Percentiles rank a stretch among this genome's conserved stretches.
Conservation (phyloP, 345 rosid species). For the Hibiscus trionum region DNA sequence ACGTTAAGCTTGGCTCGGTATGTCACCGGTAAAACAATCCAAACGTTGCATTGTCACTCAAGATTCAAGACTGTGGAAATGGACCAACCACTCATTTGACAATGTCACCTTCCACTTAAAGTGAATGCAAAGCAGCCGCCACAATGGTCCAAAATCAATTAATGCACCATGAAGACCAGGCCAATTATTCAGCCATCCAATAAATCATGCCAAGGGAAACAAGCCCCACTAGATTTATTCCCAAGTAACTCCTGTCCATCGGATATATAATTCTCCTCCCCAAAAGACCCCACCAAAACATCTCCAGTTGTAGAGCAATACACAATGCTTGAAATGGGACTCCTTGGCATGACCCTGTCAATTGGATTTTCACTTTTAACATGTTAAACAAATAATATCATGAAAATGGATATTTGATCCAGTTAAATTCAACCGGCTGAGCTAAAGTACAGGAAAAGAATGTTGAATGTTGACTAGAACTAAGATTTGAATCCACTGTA, state of each 20-base stretch:
- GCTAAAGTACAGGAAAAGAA: slow-evolving; percentile 1
- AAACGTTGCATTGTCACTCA: neutral
- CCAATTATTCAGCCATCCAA: neutral
- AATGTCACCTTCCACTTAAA: neutral
- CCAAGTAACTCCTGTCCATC: neutral
- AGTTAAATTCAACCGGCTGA: neutral
- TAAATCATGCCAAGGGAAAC: neutral
- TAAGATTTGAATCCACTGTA: neutral
- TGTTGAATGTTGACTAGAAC: slow-evolving; percentile 1
- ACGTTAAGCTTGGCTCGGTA: neutral
- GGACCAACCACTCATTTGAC: neutral
- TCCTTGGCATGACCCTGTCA: slow-evolving; percentile 6
- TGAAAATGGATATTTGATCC: neutral
- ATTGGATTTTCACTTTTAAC: neutral
- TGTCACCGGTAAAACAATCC: neutral
- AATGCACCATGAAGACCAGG: too few relatives aligned
- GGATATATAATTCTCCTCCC: neutral
- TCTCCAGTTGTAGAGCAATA: neutral
- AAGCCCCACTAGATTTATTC: neutral
- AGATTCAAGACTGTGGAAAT: neutral
- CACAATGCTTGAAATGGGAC: neutral
- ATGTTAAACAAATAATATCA: neutral
- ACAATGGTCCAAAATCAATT: neutral
- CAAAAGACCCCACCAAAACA: slow-evolving; percentile 1
- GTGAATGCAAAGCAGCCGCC: neutral